Conservation (phyloP, 2,329 filamentous ascomycete genomes). For the Nakataea oryzae region DNA sequence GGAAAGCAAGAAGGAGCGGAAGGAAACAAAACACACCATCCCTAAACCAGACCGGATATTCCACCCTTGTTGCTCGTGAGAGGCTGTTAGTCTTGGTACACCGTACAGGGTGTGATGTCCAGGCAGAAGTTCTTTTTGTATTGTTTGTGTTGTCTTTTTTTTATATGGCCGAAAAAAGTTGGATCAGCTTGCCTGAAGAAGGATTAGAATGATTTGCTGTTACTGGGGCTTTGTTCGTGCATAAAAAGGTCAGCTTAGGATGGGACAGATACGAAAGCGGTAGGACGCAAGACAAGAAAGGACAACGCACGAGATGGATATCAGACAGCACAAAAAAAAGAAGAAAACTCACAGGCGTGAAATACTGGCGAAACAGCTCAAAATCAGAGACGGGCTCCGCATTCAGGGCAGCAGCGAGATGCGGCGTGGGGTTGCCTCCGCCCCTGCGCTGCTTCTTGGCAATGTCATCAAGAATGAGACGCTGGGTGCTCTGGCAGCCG, state of each 20-base stretch:
- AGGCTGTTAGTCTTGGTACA: neutral
- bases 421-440: conserved; percentile 10
- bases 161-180: neutral
- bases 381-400: neutral
- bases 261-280: no score
- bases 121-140: neutral
- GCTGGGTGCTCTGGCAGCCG: conserved; percentile 38
- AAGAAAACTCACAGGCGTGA: neutral
- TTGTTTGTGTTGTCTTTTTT: neutral
- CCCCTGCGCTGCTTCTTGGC: conserved; percentile 32
- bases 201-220: neutral
- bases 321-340: neutral
- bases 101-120: neutral
- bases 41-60: conserved; percentile 5
- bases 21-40: conserved; percentile 8
- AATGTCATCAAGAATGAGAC: conserved; percentile 43
- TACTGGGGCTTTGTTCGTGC: neutral
- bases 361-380: neutral
- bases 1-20: conserved; percentile 15
- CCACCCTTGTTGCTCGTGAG: neutral
- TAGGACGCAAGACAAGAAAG: neutral
- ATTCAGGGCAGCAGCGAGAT: conserved; percentile 11
- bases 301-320: no score
- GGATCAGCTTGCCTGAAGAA: neutral
- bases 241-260: neutral